Evolutionary conservation across 2,329 filamentous ascomycete species (phyloP).

Genomic region (Graphilbum fragrans): DNA sequence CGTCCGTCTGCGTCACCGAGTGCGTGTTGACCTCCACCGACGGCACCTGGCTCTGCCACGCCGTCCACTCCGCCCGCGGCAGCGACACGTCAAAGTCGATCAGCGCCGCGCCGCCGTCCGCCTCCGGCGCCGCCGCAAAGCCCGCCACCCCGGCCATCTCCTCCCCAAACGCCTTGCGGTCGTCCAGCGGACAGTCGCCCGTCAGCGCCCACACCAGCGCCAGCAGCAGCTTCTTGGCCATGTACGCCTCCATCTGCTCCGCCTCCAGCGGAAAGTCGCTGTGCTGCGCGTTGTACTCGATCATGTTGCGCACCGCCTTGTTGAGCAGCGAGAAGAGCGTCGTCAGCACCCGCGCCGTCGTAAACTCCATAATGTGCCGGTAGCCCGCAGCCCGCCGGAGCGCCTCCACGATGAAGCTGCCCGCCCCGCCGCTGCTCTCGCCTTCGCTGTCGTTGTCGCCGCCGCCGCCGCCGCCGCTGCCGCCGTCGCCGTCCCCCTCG

Average conservation of each 20-base stretch:
- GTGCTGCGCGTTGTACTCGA: conserved; percentile 94
- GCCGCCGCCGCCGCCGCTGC: background rate
- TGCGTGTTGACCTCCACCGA: conserved; percentile 96
- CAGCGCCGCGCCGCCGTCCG: conserved; percentile 57
- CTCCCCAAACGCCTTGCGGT: conserved; percentile 84
- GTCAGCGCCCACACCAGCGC: conserved; percentile 92
- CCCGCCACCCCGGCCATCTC: conserved; percentile 71
- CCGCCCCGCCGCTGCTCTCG: conserved; percentile 33
- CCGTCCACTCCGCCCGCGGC: conserved; percentile 77
- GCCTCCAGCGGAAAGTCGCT: conserved; percentile 84
- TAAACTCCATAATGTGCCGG: conserved; percentile 98
- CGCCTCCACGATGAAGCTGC: conserved; percentile 69
- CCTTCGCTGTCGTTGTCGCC: background rate
- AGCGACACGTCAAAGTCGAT: conserved; percentile 92
- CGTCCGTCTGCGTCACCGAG: conserved; percentile 93
- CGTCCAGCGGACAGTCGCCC: conserved; percentile 79
- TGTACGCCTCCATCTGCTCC: conserved; percentile 78
- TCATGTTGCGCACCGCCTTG: conserved; percentile 80
- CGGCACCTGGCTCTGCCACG: conserved; percentile 92
- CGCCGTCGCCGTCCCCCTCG: background rate
- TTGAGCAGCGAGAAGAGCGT: conserved; percentile 94
- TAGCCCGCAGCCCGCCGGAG: conserved; percentile 65
- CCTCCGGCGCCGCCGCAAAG: conserved; percentile 62
- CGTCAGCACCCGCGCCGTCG: conserved; percentile 75
- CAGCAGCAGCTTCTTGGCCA: conserved; percentile 88